Evolutionary conservation across 495 filamentous ascomycete species (phyloP).

Genomic region (Talaromyces ruber): DNA sequence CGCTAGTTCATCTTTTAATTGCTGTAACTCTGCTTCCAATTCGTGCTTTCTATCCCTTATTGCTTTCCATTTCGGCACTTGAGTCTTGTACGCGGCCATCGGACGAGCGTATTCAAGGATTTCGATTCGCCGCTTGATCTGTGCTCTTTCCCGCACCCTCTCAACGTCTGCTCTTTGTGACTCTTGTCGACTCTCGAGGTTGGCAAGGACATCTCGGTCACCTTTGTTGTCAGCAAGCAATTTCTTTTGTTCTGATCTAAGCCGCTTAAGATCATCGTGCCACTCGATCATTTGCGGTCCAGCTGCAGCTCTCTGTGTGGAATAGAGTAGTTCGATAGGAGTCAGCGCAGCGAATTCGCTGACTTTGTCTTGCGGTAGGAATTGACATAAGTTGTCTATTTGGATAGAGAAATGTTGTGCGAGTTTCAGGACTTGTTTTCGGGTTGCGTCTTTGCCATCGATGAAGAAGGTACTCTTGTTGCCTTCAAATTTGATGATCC

Average conservation of each 20-base stretch:
- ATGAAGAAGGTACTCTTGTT: slow-evolving; percentile 70
- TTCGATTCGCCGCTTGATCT: slow-evolving; percentile 56
- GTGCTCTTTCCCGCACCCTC: slow-evolving; percentile 64
- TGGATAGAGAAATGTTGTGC: slow-evolving; percentile 71
- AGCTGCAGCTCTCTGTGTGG: slow-evolving; percentile 82
- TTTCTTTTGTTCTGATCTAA: slow-evolving; percentile 61
- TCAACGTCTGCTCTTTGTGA: slow-evolving; percentile 75
- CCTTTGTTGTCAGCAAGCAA: slow-evolving; percentile 47
- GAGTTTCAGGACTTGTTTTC: slow-evolving; percentile 54
- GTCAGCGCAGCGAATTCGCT: slow-evolving; percentile 85
- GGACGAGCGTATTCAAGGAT: slow-evolving; percentile 58
- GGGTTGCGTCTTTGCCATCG: slow-evolving; percentile 49
- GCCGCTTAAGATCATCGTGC: slow-evolving; percentile 64
- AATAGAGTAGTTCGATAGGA: slow-evolving; percentile 73
- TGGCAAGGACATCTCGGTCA: slow-evolving; percentile 53
- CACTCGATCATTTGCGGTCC: slow-evolving; percentile 68
- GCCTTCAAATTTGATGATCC: slow-evolving; percentile 70
- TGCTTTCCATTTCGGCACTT: slow-evolving; percentile 22
- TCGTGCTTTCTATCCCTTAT: slow-evolving; percentile 38
- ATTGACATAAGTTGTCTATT: slow-evolving; percentile 96
- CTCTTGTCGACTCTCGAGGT: slow-evolving; percentile 65
- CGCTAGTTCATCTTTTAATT: slow-evolving; percentile 50
- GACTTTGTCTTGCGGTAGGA: slow-evolving; percentile 93
- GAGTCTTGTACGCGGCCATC: slow-evolving; percentile 50
- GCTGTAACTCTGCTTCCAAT: slow-evolving; percentile 41